phyloP scores from a whole-genome alignment of 176 grass and related monocot genomes.

The Avena sativa region DNA sequence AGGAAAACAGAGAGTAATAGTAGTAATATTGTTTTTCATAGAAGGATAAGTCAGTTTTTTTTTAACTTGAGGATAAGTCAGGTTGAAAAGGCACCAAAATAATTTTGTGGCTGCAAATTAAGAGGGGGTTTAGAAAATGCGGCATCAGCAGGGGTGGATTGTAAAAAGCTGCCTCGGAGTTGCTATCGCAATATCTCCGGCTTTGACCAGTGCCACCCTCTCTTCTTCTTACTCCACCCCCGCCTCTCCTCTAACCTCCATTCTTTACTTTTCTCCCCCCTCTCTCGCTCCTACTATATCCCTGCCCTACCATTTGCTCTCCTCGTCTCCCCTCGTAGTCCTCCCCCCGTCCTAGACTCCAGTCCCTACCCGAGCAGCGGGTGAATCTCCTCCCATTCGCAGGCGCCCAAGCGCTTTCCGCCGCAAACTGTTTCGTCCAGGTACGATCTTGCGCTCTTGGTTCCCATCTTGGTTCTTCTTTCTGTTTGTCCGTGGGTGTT shows the following conservation, averaged over 20 bases:
- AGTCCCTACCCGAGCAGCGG: conserved; percentile 19
- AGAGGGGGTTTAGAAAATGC: conserved; percentile 16
- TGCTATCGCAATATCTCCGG: conserved; percentile 58
- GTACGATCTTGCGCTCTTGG: conserved; percentile 19
- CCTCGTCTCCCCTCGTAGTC: conserved; percentile 6
- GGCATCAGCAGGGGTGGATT: conserved; percentile 7
- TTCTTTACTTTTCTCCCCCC: conserved; percentile 28
- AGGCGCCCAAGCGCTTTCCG: conserved; percentile 17
- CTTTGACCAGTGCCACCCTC: conserved; percentile 81
- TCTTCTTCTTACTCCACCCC: conserved; percentile 23
- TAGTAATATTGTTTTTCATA: too few species aligned
- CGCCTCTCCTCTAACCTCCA: background rate
- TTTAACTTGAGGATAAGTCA: background rate
- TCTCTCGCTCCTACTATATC: conserved; percentile 41
- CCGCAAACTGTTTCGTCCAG: conserved; percentile 31
- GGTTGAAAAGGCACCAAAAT: background rate
- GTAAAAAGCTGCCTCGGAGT: conserved; percentile 49
- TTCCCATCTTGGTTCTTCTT: background rate
- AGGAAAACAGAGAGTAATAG: too few species aligned
- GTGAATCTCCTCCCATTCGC: conserved; percentile 4
- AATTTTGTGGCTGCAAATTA: background rate
- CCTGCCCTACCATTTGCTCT: conserved; percentile 29
- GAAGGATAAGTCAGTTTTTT: too few species aligned
- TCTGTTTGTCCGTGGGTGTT: background rate
- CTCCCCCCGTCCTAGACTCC: conserved; percentile 13